Conservation (phyloP, 129 eudicot genomes). For the Chrysanthemum lavandulifolium region DNA sequence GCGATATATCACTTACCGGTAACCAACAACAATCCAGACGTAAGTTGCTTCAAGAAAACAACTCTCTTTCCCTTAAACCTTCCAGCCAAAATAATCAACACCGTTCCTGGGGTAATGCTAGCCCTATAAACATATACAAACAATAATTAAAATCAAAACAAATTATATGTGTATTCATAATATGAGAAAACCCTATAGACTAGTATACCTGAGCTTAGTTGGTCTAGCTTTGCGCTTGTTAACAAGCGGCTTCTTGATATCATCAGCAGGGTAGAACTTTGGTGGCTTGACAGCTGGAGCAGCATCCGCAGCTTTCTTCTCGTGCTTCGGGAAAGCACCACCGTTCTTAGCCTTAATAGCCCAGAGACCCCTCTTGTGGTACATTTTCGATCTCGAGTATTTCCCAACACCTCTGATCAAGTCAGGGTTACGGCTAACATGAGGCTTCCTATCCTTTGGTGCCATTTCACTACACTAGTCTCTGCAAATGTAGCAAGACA, state of each 20-base stretch:
- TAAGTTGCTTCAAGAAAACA: constrained; percentile 76
- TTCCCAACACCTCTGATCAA: constrained; percentile 77
- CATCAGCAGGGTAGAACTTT: constrained; percentile 79
- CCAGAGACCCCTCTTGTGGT: constrained; percentile 90
- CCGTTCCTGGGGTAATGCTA: constrained; percentile 67
- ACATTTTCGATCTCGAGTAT: constrained; percentile 68
- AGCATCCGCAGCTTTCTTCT: constrained; percentile 37
- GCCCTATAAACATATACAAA: constrained; percentile 60
- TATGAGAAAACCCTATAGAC: too few species aligned
- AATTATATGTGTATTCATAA: too few species aligned
- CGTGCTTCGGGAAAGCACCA: constrained; percentile 67
- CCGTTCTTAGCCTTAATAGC: constrained; percentile 91
- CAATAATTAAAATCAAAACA: too few species aligned
- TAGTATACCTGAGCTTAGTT: constrained; percentile 83
- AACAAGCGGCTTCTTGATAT: constrained; percentile 64
- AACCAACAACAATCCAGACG: constrained; percentile 65
- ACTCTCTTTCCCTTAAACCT: constrained; percentile 81
- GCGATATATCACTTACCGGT: constrained; percentile 42
- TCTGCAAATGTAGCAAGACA: neutral
- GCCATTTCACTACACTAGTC: constrained; percentile 34
- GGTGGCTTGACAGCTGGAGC: constrained; percentile 46
- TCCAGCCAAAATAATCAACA: constrained; percentile 60
- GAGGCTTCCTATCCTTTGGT: constrained; percentile 40
- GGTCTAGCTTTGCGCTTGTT: constrained; percentile 64
- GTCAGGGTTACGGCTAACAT: constrained; percentile 58